Percentiles rank a stretch among this genome's conserved stretches.
phyloP scores from a whole-genome alignment of 495 filamentous ascomycete species.

The Elasticomyces elasticus region DNA sequence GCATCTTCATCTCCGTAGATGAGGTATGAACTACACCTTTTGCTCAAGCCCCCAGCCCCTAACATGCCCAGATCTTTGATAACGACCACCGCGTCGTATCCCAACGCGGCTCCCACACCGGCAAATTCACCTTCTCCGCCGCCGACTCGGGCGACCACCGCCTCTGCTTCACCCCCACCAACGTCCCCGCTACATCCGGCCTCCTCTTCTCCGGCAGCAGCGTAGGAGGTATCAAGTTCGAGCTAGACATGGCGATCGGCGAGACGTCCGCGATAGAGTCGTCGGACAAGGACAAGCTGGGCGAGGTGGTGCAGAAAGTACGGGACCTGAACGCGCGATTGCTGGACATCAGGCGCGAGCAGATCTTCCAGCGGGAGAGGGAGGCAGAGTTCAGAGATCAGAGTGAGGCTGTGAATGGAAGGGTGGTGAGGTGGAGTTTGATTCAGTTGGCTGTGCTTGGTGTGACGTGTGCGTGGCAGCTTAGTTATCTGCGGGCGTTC shows the following conservation, averaged over 20 bases:
- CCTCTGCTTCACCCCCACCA: conserved; percentile 82
- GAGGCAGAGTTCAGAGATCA: conserved; percentile 98
- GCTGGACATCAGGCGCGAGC: conserved; percentile 83
- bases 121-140: conserved; percentile 92
- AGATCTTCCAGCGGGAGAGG: conserved; percentile 93
- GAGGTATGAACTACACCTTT: conserved; percentile 5
- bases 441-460: conserved; percentile 84
- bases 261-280: conserved; percentile 92
- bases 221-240: conserved; percentile 67
- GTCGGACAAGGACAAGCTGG: conserved; percentile 85
- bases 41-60: neutral
- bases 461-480: conserved; percentile 90
- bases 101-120: conserved; percentile 63
- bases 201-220: conserved; percentile 59
- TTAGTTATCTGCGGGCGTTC: conserved; percentile 88
- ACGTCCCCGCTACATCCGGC: conserved; percentile 45
- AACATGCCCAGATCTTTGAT: conserved; percentile 79
- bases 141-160: conserved; percentile 88
- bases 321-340: conserved; percentile 81
- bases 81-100: conserved; percentile 93
- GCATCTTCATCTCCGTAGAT: conserved; percentile 5
- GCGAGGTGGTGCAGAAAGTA: conserved; percentile 81
- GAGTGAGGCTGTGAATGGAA: conserved; percentile 82
- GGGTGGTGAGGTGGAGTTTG: conserved; percentile 88
- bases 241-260: conserved; percentile 87